phyloP scores from a whole-genome alignment of 768 basidiomycete species.

The Pisolithus microcarpus region DNA sequence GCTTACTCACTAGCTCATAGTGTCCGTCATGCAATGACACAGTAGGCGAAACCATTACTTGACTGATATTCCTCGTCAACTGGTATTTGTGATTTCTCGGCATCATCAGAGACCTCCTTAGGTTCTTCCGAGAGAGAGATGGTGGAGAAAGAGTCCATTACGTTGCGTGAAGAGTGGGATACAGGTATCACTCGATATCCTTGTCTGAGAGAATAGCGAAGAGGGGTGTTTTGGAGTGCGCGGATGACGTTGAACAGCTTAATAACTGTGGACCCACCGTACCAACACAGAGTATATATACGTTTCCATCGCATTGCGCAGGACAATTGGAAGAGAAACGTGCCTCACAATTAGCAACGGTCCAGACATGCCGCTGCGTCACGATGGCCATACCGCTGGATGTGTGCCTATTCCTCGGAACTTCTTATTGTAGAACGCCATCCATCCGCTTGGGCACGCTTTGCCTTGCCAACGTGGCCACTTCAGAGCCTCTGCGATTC shows the following conservation, averaged over 20 bases:
- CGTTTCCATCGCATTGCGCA: slow-evolving; percentile 1
- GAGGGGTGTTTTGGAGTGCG: not conserved
- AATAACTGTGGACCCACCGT: not conserved
- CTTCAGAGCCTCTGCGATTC: too few species aligned
- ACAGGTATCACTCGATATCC: not conserved
- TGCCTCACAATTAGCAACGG: slow-evolving; percentile 1
- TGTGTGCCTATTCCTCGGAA: slow-evolving; percentile 1
- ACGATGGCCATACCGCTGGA: slow-evolving; percentile 3
- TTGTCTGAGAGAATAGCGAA: not conserved
- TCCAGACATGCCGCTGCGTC: not conserved
- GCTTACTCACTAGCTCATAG: slow-evolving; percentile 8
- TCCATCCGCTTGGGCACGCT: not conserved
- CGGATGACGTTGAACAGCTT: slow-evolving; percentile 5
- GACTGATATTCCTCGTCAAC: slow-evolving; percentile 3
- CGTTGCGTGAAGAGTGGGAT: not conserved
- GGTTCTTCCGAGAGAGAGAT: not conserved
- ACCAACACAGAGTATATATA: slow-evolving; percentile 10
- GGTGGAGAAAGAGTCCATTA: slow-evolving; percentile 15
- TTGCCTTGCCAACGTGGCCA: not conserved
- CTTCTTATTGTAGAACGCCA: slow-evolving; percentile 15
- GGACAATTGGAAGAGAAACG: slow-evolving; percentile 11
- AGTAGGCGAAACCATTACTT: slow-evolving; percentile 1
- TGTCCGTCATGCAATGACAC: slow-evolving; percentile 15
- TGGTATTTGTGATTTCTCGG: slow-evolving; percentile 7
- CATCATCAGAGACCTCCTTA: not conserved